These are phyloP conservation scores for Saturnispora kantuleensis DNA, from an alignment of 805 yeast genomes.

Conservation along the genomic window DNA sequence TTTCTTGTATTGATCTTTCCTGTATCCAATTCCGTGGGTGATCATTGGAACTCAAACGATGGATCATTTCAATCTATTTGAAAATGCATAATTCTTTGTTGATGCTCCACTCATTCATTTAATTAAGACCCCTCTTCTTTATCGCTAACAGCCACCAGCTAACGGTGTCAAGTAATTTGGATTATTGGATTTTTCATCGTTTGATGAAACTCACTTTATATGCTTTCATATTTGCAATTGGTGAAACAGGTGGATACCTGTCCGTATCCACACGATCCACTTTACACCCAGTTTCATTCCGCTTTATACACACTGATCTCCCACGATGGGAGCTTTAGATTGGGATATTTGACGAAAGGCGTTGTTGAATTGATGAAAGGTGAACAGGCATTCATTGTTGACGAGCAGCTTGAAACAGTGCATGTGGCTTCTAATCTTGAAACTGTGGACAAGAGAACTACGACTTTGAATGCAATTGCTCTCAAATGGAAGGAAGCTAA, in stretches of 20 bases:
- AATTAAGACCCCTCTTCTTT: too few relatives aligned
- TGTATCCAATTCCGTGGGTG: too few relatives aligned
- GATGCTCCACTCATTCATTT: too few relatives aligned
- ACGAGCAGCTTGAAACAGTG: slow-evolving; percentile 22
- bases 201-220: neutral
- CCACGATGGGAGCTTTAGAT: slow-evolving; percentile 26
- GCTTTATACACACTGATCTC: slow-evolving; percentile 28
- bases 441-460: slow-evolving; percentile 33
- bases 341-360: slow-evolving; percentile 32
- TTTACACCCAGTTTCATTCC: slow-evolving; percentile 8
- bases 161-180: too few relatives aligned
- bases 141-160: too few relatives aligned
- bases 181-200: neutral
- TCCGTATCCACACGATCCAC: slow-evolving; percentile 23
- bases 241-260: slow-evolving; percentile 24
- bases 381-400: slow-evolving; percentile 20
- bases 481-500: slow-evolving; percentile 28
- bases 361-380: slow-evolving; percentile 24
- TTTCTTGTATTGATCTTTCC: too few relatives aligned
- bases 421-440: slow-evolving; percentile 22
- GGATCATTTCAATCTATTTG: too few relatives aligned
- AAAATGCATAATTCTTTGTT: too few relatives aligned
- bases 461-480: slow-evolving; percentile 36
- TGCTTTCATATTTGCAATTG: slow-evolving; percentile 17
- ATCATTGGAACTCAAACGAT: too few relatives aligned